Evolutionary conservation across 495 filamentous ascomycete genomes (phyloP).

Genomic region (Tetracladium marchalianum): DNA sequence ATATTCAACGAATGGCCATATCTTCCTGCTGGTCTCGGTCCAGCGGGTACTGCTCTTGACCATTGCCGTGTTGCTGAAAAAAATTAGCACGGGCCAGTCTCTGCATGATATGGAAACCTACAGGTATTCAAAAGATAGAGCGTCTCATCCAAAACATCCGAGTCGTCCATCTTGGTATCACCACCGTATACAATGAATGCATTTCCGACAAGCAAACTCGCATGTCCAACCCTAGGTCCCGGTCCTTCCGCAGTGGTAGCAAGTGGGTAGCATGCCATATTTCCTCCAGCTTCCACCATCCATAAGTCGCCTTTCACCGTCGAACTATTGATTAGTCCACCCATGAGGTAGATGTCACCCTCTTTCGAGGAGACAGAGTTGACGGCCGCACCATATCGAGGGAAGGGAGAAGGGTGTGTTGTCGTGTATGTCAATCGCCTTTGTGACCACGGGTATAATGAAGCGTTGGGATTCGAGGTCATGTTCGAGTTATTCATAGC

Average conservation of each 20-base stretch:
- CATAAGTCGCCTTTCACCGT: conserved; percentile 95
- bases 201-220: conserved; percentile 91
- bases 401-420: conserved; percentile 79
- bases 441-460: conserved; percentile 95
- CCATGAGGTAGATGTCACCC: conserved; percentile 97
- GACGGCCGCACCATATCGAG: conserved; percentile 93
- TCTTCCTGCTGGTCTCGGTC: conserved; percentile 73
- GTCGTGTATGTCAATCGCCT: conserved; percentile 77
- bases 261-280: conserved; percentile 83
- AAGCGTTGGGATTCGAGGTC: conserved; percentile 34
- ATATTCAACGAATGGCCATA: conserved; percentile 98
- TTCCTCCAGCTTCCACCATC: conserved; percentile 91
- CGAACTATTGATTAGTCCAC: conserved; percentile 84
- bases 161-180: conserved; percentile 93
- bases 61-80: conserved; percentile 84
- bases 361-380: conserved; percentile 91
- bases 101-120: conserved; percentile 35
- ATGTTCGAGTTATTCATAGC: conserved; percentile 9
- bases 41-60: conserved; percentile 83
- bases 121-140: conserved; percentile 96
- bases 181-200: conserved; percentile 99
- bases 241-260: conserved; percentile 88
- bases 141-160: conserved; percentile 85
- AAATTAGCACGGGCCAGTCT: background rate
- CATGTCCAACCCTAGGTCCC: conserved; percentile 89